A percentile compares a stretch with the other conserved stretches of the same genome.
Conservation (phyloP, 2,329 filamentous ascomycete species). For the Ustulina deusta region DNA sequence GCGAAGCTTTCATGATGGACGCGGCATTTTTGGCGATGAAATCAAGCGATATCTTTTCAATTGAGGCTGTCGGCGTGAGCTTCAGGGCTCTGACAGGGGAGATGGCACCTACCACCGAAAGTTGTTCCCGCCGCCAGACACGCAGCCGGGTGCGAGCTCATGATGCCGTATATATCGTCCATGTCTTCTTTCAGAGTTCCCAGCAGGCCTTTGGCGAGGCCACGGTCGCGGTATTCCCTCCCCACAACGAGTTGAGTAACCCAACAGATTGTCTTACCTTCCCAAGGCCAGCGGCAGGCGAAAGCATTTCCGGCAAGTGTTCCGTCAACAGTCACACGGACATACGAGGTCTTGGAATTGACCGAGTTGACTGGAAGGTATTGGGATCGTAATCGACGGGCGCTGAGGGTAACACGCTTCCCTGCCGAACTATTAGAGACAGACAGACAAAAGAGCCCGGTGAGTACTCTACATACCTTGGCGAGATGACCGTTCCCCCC, state of each 20-base stretch:
- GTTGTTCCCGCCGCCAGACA: slow-evolving; percentile 51
- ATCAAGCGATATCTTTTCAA: slow-evolving; percentile 27
- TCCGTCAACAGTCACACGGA: slow-evolving; percentile 50
- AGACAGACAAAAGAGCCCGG: slow-evolving; percentile 5
- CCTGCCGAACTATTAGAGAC: slow-evolving; percentile 28
- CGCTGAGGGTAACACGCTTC: slow-evolving; percentile 37
- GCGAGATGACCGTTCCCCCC: slow-evolving; percentile 29
- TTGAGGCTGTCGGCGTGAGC: slow-evolving; percentile 23
- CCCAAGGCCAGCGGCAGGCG: slow-evolving; percentile 52
- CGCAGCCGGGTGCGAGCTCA: slow-evolving; percentile 56
- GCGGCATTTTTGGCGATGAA: slow-evolving; percentile 44
- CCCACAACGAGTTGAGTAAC: slow-evolving; percentile 57
- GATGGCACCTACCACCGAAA: slow-evolving; percentile 46
- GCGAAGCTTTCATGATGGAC: slow-evolving; percentile 52
- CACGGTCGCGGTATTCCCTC: slow-evolving; percentile 52
- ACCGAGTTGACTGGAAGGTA: slow-evolving; percentile 46
- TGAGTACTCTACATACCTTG: slow-evolving; percentile 7
- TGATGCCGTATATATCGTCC: slow-evolving; percentile 54
- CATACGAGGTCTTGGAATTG: slow-evolving; percentile 47
- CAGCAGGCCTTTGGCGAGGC: slow-evolving; percentile 53
- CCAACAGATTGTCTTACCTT: slow-evolving; percentile 53
- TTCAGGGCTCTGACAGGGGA: slow-evolving; percentile 1
- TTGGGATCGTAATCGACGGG: slow-evolving; percentile 53
- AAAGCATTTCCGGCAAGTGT: slow-evolving; percentile 53
- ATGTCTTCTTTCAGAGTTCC: slow-evolving; percentile 46